phyloP scores from a whole-genome alignment of 2,329 filamentous ascomycete genomes.

The Magnaporthales sp. region DNA sequence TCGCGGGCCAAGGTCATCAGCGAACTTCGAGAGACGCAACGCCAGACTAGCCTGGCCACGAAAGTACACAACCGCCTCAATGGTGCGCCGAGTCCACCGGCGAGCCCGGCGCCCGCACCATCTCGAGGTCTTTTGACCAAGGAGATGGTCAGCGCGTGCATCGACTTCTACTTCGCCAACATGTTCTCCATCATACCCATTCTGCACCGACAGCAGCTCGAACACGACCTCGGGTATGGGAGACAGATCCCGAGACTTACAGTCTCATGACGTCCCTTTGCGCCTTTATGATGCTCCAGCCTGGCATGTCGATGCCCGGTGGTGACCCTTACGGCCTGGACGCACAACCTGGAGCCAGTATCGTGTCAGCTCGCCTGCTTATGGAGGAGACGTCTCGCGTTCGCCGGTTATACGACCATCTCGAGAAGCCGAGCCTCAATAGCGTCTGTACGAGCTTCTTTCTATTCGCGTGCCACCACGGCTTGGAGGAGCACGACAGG shows the following conservation, averaged over 20 bases:
- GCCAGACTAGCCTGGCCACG: constrained; percentile 53
- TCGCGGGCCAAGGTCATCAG: constrained; percentile 69
- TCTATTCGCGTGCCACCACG: constrained; percentile 64
- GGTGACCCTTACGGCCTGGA: constrained; percentile 48
- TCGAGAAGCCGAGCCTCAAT: constrained; percentile 46
- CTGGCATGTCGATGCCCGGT: constrained; percentile 52
- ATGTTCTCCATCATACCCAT: constrained; percentile 58
- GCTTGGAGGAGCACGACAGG: constrained; percentile 63
- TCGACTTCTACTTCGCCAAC: constrained; percentile 60
- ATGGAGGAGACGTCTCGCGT: constrained; percentile 60
- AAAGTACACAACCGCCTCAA: constrained; percentile 54
- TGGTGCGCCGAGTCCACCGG: constrained; percentile 39
- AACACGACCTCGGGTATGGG: constrained; percentile 52
- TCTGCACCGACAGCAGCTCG: constrained; percentile 47
- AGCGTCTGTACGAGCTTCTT: constrained; percentile 69
- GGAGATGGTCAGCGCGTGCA: constrained; percentile 56
- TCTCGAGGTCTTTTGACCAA: constrained; percentile 51
- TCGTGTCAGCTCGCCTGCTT: constrained; percentile 56
- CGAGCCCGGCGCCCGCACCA: constrained; percentile 39
- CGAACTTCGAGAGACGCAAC: constrained; percentile 60
- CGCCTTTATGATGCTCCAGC: constrained; percentile 61
- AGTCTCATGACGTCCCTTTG: constrained; percentile 56
- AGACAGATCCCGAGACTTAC: constrained; percentile 54
- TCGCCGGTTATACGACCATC: constrained; percentile 53
- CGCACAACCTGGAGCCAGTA: constrained; percentile 47